Evolutionary conservation across 768 basidiomycete species (phyloP).

Genomic region (Collybia sordida): DNA sequence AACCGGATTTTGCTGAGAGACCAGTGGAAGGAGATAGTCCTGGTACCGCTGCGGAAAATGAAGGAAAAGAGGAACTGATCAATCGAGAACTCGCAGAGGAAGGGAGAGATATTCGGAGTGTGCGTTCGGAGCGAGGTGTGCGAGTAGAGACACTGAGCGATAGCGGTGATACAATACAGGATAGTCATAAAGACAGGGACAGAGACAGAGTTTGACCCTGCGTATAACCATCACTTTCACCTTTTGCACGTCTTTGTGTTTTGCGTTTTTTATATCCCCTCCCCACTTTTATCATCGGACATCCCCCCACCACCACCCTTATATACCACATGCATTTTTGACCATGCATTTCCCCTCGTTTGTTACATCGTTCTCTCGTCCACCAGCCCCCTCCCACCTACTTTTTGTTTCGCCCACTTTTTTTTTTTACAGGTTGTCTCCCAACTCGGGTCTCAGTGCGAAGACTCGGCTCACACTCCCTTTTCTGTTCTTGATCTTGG

Average conservation of each 20-base stretch:
- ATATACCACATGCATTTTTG: constrained; percentile 4
- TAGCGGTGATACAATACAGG: constrained; percentile 47
- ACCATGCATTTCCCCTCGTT: constrained; percentile 5
- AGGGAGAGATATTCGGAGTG: constrained; percentile 85
- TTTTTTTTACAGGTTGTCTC: constrained; percentile 1
- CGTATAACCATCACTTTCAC: background rate
- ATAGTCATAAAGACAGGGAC: constrained; percentile 32
- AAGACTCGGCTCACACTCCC: constrained; percentile 4
- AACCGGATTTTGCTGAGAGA: constrained; percentile 79
- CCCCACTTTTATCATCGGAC: background rate
- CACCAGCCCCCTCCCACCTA: background rate
- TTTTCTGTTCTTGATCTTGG: background rate
- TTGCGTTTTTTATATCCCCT: constrained; percentile 3
- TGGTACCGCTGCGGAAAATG: constrained; percentile 46
- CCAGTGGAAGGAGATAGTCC: constrained; percentile 70
- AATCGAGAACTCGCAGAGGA: constrained; percentile 83
- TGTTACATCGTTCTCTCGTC: background rate
- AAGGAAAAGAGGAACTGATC: constrained; percentile 45
- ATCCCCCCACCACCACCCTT: background rate
- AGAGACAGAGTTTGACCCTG: constrained; percentile 6
- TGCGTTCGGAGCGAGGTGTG: constrained; percentile 76
- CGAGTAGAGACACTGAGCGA: constrained; percentile 71
- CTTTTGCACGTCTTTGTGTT: background rate
- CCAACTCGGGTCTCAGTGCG: constrained; percentile 7
- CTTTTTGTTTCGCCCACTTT: background rate